Evolutionary conservation across 495 filamentous ascomycete genomes (phyloP).

Genomic region (Penicillium paxilli): DNA sequence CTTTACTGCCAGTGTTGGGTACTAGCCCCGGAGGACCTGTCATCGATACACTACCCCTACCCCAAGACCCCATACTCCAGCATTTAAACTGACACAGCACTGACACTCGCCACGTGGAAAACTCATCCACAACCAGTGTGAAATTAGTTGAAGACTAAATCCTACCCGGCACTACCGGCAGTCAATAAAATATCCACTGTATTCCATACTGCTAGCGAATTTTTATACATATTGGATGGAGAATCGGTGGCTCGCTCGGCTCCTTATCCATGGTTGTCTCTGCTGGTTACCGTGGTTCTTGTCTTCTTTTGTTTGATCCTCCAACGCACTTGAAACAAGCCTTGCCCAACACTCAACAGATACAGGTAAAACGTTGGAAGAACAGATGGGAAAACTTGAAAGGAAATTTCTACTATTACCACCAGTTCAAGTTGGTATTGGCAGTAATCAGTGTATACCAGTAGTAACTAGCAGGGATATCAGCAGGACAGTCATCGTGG

Average conservation of each 20-base stretch:
- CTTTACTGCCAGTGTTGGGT: background rate
- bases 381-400: too few relatives aligned
- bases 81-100: background rate
- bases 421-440: too few relatives aligned
- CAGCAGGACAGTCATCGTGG: background rate
- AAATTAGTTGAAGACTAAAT: background rate
- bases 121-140: background rate
- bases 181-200: background rate
- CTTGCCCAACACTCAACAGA: background rate
- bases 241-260: constrained; percentile 1
- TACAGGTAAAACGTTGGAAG: background rate
- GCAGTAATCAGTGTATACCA: too few relatives aligned
- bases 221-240: background rate
- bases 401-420: too few relatives aligned
- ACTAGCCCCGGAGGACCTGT: background rate
- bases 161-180: background rate
- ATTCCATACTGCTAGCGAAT: background rate
- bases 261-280: constrained; percentile 1
- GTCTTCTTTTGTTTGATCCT: constrained; percentile 6
- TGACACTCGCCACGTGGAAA: constrained; percentile 8
- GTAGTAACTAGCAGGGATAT: background rate
- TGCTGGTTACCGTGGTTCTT: constrained; percentile 8
- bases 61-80: background rate
- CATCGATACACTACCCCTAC: background rate
- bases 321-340: background rate